phyloP scores from a whole-genome alignment of 2,329 filamentous ascomycete genomes.

The Penicillium sp. region DNA sequence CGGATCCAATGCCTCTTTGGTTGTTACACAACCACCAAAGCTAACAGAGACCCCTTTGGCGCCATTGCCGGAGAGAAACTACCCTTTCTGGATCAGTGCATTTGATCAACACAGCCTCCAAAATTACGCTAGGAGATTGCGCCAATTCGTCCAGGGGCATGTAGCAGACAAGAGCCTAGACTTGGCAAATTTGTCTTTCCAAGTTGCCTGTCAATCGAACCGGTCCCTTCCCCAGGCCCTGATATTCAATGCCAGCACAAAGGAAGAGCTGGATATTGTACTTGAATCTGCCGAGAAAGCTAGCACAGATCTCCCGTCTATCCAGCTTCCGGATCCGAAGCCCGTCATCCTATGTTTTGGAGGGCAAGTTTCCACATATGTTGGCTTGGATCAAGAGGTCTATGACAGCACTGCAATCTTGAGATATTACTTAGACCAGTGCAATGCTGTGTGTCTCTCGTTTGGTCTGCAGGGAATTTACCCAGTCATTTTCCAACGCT shows the following conservation, averaged over 20 bases:
- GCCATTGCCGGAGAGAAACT: neutral
- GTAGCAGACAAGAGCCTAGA: too few relatives aligned
- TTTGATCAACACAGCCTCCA: constrained; percentile 18
- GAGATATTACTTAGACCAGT: constrained; percentile 35
- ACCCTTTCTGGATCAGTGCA: constrained; percentile 16
- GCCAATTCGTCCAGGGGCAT: constrained; percentile 11
- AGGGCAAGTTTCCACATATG: constrained; percentile 24
- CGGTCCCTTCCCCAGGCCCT: too few relatives aligned
- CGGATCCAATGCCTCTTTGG: constrained; percentile 30
- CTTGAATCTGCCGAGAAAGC: too few relatives aligned
- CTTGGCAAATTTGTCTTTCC: too few relatives aligned
- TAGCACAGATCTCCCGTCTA: neutral
- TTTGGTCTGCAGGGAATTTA: constrained; percentile 37
- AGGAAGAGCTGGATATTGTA: too few relatives aligned
- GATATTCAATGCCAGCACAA: too few relatives aligned
- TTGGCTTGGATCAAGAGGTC: neutral
- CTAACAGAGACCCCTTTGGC: neutral
- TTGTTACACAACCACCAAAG: constrained; percentile 24
- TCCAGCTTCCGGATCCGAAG: constrained; percentile 7
- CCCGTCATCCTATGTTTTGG: constrained; percentile 14
- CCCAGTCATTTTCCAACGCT: constrained; percentile 30
- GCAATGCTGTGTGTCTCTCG: constrained; percentile 25
- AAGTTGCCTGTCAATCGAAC: too few relatives aligned
- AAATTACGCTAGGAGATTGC: constrained; percentile 15
- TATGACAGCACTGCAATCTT: constrained; percentile 23